phyloP scores from a whole-genome alignment of 2,329 filamentous ascomycete genomes.

The Aureobasidium sp. region DNA sequence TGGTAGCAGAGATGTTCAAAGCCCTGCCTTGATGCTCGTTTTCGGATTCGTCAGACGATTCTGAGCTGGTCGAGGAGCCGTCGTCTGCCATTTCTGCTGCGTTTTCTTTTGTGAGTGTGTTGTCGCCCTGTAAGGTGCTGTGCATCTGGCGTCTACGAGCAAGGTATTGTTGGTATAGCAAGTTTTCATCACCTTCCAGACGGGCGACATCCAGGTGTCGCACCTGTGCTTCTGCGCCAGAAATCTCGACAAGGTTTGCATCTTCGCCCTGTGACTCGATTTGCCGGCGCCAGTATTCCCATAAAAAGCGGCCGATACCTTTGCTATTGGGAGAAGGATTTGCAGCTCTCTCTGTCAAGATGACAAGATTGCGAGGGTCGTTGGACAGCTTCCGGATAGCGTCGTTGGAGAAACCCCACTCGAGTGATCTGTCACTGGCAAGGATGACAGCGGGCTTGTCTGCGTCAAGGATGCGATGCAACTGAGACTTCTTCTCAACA shows the following conservation, averaged over 20 bases:
- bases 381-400: conserved; percentile 66
- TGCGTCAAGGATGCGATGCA: conserved; percentile 59
- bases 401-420: conserved; percentile 91
- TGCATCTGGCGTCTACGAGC: conserved; percentile 83
- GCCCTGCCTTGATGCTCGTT: conserved; percentile 86
- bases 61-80: conserved; percentile 76
- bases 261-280: conserved; percentile 12
- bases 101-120: conserved; percentile 60
- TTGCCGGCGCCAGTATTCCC: conserved; percentile 47
- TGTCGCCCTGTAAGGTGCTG: conserved; percentile 67
- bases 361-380: conserved; percentile 73
- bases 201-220: conserved; percentile 33
- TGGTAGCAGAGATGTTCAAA: conserved; percentile 76
- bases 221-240: not conserved
- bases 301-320: conserved; percentile 67
- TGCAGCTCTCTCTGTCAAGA: conserved; percentile 70
- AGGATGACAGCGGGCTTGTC: conserved; percentile 66
- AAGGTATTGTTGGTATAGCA: conserved; percentile 84
- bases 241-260: conserved; percentile 6
- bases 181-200: conserved; percentile 71
- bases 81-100: conserved; percentile 52
- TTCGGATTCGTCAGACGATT: conserved; percentile 81
- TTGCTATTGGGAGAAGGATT: conserved; percentile 33
- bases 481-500: conserved; percentile 72
- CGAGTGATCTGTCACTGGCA: conserved; percentile 80